These are phyloP conservation scores for Rhynchosporium graminicola DNA, from an alignment of 2,329 filamentous ascomycete species.

Conservation along the genomic window DNA sequence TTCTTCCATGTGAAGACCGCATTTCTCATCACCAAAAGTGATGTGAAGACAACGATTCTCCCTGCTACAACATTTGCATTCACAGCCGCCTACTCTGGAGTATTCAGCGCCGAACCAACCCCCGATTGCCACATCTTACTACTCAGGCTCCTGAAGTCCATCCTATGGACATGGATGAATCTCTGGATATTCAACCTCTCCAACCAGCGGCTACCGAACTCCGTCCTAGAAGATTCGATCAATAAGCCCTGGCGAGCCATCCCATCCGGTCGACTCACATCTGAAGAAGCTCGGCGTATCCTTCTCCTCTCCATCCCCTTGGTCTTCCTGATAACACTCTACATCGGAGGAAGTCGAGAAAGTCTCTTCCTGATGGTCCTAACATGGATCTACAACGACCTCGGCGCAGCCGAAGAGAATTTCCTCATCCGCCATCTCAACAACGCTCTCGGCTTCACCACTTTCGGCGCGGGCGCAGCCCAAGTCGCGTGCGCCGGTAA, in stretches of 20 bases:
- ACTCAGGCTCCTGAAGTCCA: constrained; percentile 9
- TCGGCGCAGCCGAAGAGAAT: constrained; percentile 18
- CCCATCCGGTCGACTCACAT: constrained; percentile 38
- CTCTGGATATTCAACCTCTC: constrained; percentile 39
- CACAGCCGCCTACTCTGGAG: constrained; percentile 17
- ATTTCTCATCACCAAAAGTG: constrained; percentile 25
- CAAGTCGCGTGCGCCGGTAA: constrained; percentile 8
- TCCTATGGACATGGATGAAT: constrained; percentile 35
- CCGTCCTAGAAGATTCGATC: constrained; percentile 38
- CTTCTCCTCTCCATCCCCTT: constrained; percentile 32
- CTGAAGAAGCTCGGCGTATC: constrained; percentile 34
- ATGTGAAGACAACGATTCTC: constrained; percentile 23
- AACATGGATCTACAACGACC: constrained; percentile 27
- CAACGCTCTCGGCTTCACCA: constrained; percentile 23
- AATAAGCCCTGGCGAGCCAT: constrained; percentile 42
- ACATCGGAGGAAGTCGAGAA: constrained; percentile 39
- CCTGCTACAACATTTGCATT: constrained; percentile 24
- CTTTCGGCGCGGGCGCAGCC: constrained; percentile 37
- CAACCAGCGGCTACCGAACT: constrained; percentile 38
- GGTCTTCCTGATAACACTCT: constrained; percentile 29
- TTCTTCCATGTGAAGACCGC: constrained; percentile 22
- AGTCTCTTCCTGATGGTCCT: constrained; percentile 18
- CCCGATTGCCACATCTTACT: not conserved
- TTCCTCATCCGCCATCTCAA: constrained; percentile 21
- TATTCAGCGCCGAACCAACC: not conserved